Evolutionary conservation across 169 alveolate species (phyloP).

Genomic region (Plasmodium gonderi): DNA sequence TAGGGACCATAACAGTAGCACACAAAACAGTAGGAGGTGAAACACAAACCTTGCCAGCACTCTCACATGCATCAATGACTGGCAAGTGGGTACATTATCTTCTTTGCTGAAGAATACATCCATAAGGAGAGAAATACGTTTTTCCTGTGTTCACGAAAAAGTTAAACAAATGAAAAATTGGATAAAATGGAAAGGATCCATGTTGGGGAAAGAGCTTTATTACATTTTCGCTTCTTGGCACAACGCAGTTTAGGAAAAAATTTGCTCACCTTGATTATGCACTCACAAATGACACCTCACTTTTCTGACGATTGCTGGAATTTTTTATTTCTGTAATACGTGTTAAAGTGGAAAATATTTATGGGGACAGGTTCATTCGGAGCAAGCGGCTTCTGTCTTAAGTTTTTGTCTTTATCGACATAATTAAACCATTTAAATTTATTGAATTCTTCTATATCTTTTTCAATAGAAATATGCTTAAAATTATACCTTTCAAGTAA

Average conservation of each 20-base stretch:
- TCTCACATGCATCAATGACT: no score
- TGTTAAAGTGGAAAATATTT: constrained; percentile 82
- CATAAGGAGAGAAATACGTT: no score
- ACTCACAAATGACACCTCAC: not conserved
- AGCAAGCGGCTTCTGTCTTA: constrained; percentile 73
- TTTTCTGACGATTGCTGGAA: constrained; percentile 3
- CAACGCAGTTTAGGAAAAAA: not conserved
- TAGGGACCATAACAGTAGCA: no score
- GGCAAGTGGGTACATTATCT: no score
- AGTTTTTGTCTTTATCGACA: constrained; percentile 77
- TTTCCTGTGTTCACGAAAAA: no score
- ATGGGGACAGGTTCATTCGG: constrained; percentile 79
- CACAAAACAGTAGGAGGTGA: no score
- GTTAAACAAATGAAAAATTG: no score
- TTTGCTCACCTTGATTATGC: not conserved
- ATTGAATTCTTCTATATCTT: constrained; percentile 81
- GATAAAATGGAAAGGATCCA: no score
- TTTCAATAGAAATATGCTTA: constrained; percentile 78
- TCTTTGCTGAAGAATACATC: no score
- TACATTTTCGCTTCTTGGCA: no score
- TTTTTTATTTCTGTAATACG: constrained; percentile 77
- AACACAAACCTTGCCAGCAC: no score
- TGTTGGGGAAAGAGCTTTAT: not conserved
- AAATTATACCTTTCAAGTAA: constrained; percentile 61
- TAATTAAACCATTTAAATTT: constrained; percentile 74